A percentile compares a stretch with the other conserved stretches of the same genome.
Evolutionary conservation across 257 asterid species (phyloP).

Genomic region (Marsdenia floribunda): DNA sequence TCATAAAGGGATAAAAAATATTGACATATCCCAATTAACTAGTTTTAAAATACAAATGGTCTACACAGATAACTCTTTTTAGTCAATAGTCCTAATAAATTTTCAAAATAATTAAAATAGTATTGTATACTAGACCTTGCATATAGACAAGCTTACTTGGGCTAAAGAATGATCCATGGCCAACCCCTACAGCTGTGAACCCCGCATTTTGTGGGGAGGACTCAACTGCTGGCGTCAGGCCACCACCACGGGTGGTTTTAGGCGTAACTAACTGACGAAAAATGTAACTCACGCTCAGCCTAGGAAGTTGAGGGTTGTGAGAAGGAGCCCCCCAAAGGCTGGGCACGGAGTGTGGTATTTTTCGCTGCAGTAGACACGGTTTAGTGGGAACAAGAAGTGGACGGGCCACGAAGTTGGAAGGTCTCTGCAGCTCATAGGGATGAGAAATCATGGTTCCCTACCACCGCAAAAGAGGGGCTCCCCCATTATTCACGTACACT

Average conservation of each 20-base stretch:
- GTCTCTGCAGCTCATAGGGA: not conserved
- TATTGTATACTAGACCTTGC: not conserved
- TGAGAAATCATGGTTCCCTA: not conserved
- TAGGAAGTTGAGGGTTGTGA: not conserved
- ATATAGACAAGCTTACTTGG: not conserved
- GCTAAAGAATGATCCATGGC: not conserved
- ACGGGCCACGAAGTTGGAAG: not conserved
- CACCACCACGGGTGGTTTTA: not conserved
- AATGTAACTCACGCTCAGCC: not conserved
- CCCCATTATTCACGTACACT: not conserved
- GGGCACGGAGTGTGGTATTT: not conserved
- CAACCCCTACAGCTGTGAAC: not conserved
- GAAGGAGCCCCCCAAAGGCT: slow-evolving; percentile 5
- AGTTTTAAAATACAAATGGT: not conserved
- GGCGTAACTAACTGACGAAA: not conserved
- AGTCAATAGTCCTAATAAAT: not conserved
- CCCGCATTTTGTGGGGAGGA: slow-evolving; percentile 6
- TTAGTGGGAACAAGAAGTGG: not conserved
- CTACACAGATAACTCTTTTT: too few species aligned
- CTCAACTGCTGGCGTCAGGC: not conserved
- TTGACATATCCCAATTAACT: not conserved
- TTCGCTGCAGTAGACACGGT: not conserved
- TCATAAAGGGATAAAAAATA: not conserved
- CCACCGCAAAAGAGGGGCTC: not conserved
- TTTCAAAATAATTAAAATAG: not conserved